These are phyloP conservation scores for Diaporthe sp. DNA, from an alignment of 2,329 filamentous ascomycete genomes.

Conservation along the genomic window DNA sequence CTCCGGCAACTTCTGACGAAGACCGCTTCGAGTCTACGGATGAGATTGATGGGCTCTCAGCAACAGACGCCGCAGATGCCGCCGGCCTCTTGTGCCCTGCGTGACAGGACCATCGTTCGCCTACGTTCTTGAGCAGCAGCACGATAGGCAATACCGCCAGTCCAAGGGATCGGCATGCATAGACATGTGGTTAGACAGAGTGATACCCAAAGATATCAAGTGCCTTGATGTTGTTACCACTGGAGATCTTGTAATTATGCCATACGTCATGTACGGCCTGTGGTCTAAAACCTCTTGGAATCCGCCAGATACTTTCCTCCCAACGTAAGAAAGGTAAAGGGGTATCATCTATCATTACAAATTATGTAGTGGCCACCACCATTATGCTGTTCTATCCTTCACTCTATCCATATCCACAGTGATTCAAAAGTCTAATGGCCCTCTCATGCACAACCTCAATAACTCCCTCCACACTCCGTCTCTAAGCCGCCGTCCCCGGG, in stretches of 20 bases:
- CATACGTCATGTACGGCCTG: background rate
- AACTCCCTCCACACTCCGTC: background rate
- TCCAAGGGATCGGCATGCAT: background rate
- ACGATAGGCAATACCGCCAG: background rate
- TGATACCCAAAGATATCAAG: background rate
- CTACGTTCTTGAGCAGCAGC: background rate
- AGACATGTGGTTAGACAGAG: background rate
- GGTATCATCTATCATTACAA: slow-evolving; percentile 30
- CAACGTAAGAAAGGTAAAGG: slow-evolving; percentile 1
- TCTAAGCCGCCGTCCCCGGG: slow-evolving; percentile 12
- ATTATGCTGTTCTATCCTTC: background rate
- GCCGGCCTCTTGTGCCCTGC: background rate
- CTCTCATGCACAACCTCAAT: background rate
- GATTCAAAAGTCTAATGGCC: background rate
- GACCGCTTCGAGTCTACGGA: background rate
- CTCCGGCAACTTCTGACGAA: background rate
- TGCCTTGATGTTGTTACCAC: too few relatives aligned
- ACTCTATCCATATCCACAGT: background rate
- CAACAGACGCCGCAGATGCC: background rate
- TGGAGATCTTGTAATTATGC: background rate
- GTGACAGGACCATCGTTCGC: background rate
- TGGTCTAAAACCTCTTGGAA: background rate
- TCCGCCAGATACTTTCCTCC: background rate
- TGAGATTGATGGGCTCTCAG: background rate
- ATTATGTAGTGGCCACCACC: slow-evolving; percentile 4